Evolutionary conservation across 768 basidiomycete species (phyloP).

Genomic region (Suillus americanus): DNA sequence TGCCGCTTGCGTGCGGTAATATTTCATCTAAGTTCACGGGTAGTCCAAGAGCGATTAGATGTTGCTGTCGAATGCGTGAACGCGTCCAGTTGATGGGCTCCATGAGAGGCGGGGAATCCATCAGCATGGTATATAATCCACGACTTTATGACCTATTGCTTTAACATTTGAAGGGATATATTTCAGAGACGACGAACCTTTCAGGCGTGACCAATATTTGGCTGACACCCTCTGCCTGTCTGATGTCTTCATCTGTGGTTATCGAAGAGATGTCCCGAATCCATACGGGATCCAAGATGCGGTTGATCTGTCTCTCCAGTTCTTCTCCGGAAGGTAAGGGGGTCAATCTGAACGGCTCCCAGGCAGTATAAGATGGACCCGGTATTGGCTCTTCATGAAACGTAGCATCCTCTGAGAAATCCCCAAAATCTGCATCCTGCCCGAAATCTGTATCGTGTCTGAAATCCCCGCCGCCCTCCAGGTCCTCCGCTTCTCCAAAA

Average conservation of each 20-base stretch:
- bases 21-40: slow-evolving; percentile 96
- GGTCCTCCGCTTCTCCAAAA: slow-evolving; percentile 64
- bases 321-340: slow-evolving; percentile 60
- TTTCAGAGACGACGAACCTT: slow-evolving; percentile 49
- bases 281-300: slow-evolving; percentile 69
- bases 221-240: slow-evolving; percentile 76
- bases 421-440: slow-evolving; percentile 37
- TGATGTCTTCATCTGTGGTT: slow-evolving; percentile 68
- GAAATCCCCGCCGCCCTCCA: slow-evolving; percentile 7
- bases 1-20: slow-evolving; percentile 62
- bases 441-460: slow-evolving; percentile 36
- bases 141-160: slow-evolving; percentile 50
- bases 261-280: slow-evolving; percentile 47
- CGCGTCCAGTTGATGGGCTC: slow-evolving; percentile 94
- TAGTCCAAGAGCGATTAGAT: slow-evolving; percentile 87
- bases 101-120: slow-evolving; percentile 70
- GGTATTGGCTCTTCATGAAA: slow-evolving; percentile 31
- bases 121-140: slow-evolving; percentile 68
- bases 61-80: slow-evolving; percentile 86
- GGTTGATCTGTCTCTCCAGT: slow-evolving; percentile 62
- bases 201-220: slow-evolving; percentile 76
- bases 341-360: slow-evolving; percentile 65
- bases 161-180: slow-evolving; percentile 22
- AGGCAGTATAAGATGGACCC: slow-evolving; percentile 43
- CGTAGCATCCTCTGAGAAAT: slow-evolving; percentile 30